Evolutionary conservation across 139 green algal species (phyloP).

Genomic region (Spirogloea muscicola): DNA sequence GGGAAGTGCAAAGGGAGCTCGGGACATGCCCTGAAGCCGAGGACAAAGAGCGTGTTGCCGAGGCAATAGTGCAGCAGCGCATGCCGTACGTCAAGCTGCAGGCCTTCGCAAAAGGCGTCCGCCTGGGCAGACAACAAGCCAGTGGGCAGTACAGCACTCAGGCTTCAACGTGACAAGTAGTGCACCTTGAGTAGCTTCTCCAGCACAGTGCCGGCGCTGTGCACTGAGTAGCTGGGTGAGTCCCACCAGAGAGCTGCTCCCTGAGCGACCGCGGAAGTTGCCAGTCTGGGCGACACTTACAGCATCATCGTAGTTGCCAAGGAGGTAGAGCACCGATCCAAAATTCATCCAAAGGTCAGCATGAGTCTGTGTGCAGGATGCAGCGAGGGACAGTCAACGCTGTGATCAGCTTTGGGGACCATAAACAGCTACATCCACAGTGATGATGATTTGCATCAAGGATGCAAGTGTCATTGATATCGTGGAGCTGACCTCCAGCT

Average conservation of each 20-base stretch:
- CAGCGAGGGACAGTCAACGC: too few species aligned
- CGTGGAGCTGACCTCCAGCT: neutral
- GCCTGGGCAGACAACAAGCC: neutral
- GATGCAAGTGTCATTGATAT: too few species aligned
- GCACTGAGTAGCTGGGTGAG: neutral
- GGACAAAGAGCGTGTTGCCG: neutral
- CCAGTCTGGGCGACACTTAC: neutral
- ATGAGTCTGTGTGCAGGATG: constrained; percentile 1
- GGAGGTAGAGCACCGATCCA: neutral
- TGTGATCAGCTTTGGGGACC: too few species aligned
- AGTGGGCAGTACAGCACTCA: neutral
- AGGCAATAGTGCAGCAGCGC: neutral
- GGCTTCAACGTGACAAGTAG: neutral
- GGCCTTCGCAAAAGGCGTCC: neutral
- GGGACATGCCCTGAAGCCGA: neutral
- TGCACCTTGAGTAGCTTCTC: neutral
- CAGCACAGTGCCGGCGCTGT: neutral
- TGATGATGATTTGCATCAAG: too few species aligned
- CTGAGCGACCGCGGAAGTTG: neutral
- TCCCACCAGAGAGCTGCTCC: neutral
- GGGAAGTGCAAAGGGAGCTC: too few species aligned
- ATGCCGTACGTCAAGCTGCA: neutral
- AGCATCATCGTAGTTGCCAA: neutral
- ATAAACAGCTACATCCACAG: too few species aligned
- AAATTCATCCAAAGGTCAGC: neutral